These are phyloP conservation scores for Oryza coarctata DNA, from an alignment of 176 grass and related monocot genomes.

Conservation along the genomic window DNA sequence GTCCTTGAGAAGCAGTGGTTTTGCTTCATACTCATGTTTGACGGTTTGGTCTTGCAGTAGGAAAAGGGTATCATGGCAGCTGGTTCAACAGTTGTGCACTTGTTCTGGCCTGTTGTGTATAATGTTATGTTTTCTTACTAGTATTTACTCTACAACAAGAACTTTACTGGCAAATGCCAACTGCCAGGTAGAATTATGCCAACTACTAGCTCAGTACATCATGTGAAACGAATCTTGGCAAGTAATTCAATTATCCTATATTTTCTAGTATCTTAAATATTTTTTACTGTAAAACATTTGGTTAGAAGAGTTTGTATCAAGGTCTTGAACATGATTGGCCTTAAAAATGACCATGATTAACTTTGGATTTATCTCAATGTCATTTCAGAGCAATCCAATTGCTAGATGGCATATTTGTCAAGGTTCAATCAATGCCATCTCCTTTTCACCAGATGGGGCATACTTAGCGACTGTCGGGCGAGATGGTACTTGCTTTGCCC, in stretches of 20 bases:
- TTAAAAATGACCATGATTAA: conserved; percentile 26
- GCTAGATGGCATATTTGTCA: conserved; percentile 95
- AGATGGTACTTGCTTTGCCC: conserved; percentile 71
- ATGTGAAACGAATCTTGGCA: background rate
- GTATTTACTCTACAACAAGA: conserved; percentile 5
- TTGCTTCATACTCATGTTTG: conserved; percentile 16
- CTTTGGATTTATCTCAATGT: conserved; percentile 28
- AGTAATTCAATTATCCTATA: background rate
- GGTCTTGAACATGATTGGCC: background rate
- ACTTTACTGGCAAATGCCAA: background rate
- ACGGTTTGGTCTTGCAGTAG: background rate
- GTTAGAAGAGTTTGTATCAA: background rate
- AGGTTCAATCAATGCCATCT: conserved; percentile 87
- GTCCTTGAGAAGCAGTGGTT: background rate
- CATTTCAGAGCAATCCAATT: conserved; percentile 76
- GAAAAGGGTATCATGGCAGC: background rate
- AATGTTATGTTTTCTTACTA: background rate
- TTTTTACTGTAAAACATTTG: conserved; percentile 17
- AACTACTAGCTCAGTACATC: background rate
- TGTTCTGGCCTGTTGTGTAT: background rate
- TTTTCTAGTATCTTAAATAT: background rate
- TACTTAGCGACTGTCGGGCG: conserved; percentile 87
- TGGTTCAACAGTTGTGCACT: background rate
- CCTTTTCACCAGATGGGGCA: conserved; percentile 83
- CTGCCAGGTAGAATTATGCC: background rate